Evolutionary conservation across 257 asterid genomes (phyloP).

Genomic region (Perilla frutescens): DNA sequence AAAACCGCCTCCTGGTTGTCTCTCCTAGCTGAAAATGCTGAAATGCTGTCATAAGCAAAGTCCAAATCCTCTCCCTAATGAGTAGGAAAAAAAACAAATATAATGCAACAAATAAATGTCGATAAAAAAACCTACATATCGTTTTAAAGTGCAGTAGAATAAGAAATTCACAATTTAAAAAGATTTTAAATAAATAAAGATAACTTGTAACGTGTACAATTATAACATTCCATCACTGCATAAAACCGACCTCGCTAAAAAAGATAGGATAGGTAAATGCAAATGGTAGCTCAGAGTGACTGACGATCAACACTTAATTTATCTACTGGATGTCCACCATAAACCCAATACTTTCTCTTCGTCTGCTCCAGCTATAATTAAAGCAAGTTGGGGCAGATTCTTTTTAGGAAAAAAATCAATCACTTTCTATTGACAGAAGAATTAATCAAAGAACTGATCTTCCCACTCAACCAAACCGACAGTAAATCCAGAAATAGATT

Average conservation of each 20-base stretch:
- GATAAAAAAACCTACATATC: neutral
- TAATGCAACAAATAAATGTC: slow-evolving; percentile 13
- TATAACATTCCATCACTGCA: slow-evolving; percentile 14
- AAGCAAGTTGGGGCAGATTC: neutral
- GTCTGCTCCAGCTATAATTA: neutral
- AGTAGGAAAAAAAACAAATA: slow-evolving; percentile 30
- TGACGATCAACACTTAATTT: neutral
- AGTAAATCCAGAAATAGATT: slow-evolving; percentile 8
- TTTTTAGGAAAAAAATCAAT: neutral
- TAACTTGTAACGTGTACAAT: slow-evolving; percentile 12
- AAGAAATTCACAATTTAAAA: slow-evolving; percentile 3
- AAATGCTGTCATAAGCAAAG: slow-evolving; percentile 96
- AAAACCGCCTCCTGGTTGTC: slow-evolving; percentile 99
- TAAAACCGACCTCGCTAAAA: slow-evolving; percentile 12
- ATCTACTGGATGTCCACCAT: neutral
- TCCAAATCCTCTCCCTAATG: slow-evolving; percentile 95
- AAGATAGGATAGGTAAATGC: neutral
- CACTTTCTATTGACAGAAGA: neutral
- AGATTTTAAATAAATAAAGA: neutral
- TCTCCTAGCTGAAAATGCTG: slow-evolving; percentile 95
- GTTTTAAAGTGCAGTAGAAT: slow-evolving; percentile 1
- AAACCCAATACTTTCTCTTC: slow-evolving; percentile 9
- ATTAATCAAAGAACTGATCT: neutral
- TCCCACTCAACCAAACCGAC: slow-evolving; percentile 4
- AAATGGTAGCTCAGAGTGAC: slow-evolving; percentile 13